phyloP scores from a whole-genome alignment of 108 stramenopile species.

The Tribonema minus region DNA sequence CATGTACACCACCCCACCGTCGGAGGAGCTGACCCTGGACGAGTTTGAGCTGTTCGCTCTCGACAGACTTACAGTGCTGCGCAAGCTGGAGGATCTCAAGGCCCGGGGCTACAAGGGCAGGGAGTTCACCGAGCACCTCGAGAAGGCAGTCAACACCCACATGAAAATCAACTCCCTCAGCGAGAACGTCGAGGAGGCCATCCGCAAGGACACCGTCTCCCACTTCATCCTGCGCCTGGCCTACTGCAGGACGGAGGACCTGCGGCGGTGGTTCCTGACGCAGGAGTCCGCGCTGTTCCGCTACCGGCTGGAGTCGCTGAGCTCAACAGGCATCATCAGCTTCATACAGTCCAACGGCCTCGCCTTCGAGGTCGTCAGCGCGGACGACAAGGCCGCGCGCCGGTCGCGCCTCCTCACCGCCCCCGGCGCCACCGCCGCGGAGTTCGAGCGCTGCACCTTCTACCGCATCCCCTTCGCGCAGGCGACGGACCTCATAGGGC shows the following conservation, averaged over 20 bases:
- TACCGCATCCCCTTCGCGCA: slow-evolving; percentile 87
- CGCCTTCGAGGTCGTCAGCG: slow-evolving; percentile 60
- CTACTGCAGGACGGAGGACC: slow-evolving; percentile 73
- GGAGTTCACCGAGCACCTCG: slow-evolving; percentile 3
- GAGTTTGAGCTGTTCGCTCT: slow-evolving; percentile 59
- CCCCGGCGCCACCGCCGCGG: slow-evolving; percentile 14
- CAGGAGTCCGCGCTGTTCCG: slow-evolving; percentile 69
- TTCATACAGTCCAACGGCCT: slow-evolving; percentile 66
- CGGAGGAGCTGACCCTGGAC: slow-evolving; percentile 56
- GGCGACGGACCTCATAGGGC: slow-evolving; percentile 74
- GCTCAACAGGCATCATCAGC: slow-evolving; percentile 32
- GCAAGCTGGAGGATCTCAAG: slow-evolving; percentile 86
- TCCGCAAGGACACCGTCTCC: slow-evolving; percentile 71
- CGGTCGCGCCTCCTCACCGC: slow-evolving; percentile 36
- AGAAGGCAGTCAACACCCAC: slow-evolving; percentile 27
- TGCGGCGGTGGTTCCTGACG: slow-evolving; percentile 55
- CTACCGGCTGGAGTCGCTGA: slow-evolving; percentile 70
- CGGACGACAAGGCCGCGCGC: slow-evolving; percentile 54
- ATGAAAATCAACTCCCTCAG: slow-evolving; percentile 29
- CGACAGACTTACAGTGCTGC: slow-evolving; percentile 67
- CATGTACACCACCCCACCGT: slow-evolving; percentile 47
- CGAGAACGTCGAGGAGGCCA: slow-evolving; percentile 12
- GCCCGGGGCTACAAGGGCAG: no score
- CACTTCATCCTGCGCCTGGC: slow-evolving; percentile 93
- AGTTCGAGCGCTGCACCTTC: slow-evolving; percentile 55